These are phyloP conservation scores for Venturia effusa DNA, from an alignment of 2,329 filamentous ascomycete genomes.

Conservation along the genomic window DNA sequence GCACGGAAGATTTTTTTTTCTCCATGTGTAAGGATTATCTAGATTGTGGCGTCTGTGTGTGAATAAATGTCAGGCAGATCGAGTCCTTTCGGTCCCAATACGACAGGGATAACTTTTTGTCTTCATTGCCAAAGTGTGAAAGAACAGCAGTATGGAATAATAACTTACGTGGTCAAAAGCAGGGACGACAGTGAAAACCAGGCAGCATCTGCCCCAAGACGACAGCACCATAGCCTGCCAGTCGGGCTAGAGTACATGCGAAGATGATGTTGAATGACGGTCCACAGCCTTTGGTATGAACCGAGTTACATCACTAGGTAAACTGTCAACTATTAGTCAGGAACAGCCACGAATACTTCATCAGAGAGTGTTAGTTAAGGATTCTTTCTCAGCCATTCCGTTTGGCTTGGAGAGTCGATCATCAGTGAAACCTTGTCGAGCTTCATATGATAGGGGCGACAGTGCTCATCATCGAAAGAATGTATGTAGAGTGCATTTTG, in stretches of 20 bases:
- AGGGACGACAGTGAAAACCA: no score
- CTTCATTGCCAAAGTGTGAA: not conserved
- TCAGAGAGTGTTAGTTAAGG: not conserved
- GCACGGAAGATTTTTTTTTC: not conserved
- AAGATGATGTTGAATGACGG: not conserved
- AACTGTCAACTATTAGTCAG: not conserved
- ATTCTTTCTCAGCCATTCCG: slow-evolving; percentile 12
- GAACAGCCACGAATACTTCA: not conserved
- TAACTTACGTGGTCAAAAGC: not conserved
- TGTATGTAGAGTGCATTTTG: not conserved
- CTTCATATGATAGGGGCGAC: slow-evolving; percentile 20
- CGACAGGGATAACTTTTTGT: slow-evolving; percentile 3
- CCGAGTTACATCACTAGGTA: not conserved
- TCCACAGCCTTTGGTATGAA: not conserved
- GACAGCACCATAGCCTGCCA: not conserved
- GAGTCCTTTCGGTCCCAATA: not conserved
- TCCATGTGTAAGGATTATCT: no score
- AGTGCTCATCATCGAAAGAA: slow-evolving; percentile 22
- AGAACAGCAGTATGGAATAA: no score
- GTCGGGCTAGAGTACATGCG: not conserved
- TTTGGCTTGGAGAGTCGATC: slow-evolving; percentile 18
- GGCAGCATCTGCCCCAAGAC: no score
- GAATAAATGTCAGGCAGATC: no score
- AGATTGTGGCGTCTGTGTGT: no score
- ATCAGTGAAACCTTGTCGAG: slow-evolving; percentile 12